phyloP scores from a whole-genome alignment of 208 protist species.

The Porcisia hertigi region DNA sequence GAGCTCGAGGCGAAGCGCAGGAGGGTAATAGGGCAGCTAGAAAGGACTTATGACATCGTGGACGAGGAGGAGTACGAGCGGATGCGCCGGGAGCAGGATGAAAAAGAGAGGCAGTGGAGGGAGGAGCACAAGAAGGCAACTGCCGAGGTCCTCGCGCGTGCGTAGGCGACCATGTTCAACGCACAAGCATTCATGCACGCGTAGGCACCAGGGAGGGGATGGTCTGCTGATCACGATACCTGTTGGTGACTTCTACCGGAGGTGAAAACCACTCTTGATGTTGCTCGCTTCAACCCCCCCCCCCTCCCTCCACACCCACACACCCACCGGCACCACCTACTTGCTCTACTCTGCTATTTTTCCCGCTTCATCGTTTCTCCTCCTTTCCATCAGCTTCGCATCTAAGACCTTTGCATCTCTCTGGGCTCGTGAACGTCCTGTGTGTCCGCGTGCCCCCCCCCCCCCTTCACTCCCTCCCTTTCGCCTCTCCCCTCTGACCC shows the following conservation, averaged over 20 bases:
- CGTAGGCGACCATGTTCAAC: slow-evolving; percentile 11
- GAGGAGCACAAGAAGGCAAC: slow-evolving; percentile 39
- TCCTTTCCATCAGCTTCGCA: not conserved
- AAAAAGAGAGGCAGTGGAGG: slow-evolving; percentile 34
- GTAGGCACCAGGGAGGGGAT: not conserved
- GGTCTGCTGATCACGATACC: not conserved
- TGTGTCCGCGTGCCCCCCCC: not conserved
- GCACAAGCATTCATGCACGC: not conserved
- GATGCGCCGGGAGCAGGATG: slow-evolving; percentile 39
- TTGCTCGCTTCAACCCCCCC: not conserved
- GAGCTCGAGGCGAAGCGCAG: slow-evolving; percentile 53
- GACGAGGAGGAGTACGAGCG: slow-evolving; percentile 46
- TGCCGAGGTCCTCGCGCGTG: slow-evolving; percentile 17
- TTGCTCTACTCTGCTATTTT: not conserved
- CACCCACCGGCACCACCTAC: no score
- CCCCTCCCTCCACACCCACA: no score
- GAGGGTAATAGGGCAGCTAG: slow-evolving; percentile 45
- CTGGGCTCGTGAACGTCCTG: not conserved
- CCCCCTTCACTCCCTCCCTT: not conserved
- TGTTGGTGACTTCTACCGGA: not conserved
- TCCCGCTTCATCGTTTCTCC: not conserved
- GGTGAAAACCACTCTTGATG: no score
- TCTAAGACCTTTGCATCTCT: not conserved
- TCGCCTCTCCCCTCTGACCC: not conserved
- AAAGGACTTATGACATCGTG: slow-evolving; percentile 65